A percentile compares a stretch with the other conserved stretches of the same genome.
These are phyloP conservation scores for Plasmodium ovale DNA, from an alignment of 169 alveolate genomes.

Conservation along the genomic window DNA sequence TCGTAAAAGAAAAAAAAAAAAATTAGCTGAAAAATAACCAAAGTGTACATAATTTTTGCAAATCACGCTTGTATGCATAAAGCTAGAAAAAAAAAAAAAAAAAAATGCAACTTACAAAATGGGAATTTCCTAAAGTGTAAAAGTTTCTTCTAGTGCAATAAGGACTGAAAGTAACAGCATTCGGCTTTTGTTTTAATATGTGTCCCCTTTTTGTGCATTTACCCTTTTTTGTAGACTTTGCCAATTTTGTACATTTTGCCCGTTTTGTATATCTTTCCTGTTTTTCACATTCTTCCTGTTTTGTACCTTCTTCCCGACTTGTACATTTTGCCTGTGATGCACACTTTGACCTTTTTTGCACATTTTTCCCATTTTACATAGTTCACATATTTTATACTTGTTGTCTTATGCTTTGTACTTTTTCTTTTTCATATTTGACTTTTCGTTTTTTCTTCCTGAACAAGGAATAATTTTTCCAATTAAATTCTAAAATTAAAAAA, in stretches of 20 bases:
- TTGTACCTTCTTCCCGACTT: no score
- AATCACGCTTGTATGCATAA: background rate
- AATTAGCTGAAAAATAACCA: background rate
- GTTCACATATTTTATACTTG: no score
- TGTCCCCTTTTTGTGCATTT: background rate
- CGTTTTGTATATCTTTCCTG: no score
- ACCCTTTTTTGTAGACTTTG: no score
- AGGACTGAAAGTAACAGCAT: background rate
- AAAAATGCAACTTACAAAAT: background rate
- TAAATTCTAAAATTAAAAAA: conserved; percentile 46
- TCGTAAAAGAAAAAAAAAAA: no score
- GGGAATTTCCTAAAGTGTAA: background rate
- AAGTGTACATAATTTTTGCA: background rate
- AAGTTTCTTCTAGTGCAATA: background rate
- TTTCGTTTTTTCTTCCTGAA: conserved; percentile 15
- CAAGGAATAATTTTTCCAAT: conserved; percentile 35
- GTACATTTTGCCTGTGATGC: no score
- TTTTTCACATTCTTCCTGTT: no score
- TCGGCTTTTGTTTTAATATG: background rate
- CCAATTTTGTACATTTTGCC: no score
- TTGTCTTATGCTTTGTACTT: conserved; percentile 6
- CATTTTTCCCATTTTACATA: no score
- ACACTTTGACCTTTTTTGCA: no score
- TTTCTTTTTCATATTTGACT: conserved; percentile 10
- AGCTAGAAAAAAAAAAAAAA: conserved; percentile 6